Conservation (phyloP, 768 basidiomycete genomes). For the Nidularia sp. region DNA sequence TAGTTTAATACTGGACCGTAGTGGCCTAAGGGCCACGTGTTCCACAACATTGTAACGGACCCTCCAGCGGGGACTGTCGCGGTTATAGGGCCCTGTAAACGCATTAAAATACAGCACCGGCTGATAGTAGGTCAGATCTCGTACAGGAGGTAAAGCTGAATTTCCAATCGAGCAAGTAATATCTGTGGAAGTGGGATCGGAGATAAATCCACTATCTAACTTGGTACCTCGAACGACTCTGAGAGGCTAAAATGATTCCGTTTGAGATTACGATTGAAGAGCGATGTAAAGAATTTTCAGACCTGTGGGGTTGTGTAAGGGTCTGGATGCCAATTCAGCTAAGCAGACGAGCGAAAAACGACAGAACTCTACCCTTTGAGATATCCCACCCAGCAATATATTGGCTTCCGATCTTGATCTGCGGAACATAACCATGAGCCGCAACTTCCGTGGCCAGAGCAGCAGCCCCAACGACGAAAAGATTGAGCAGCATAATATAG, state of each 20-base stretch:
- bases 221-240: constrained; percentile 29
- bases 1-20: constrained; percentile 35
- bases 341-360: background rate
- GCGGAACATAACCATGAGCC: constrained; percentile 31
- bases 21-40: constrained; percentile 34
- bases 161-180: constrained; percentile 36
- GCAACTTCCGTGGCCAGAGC: constrained; percentile 15
- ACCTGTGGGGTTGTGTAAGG: constrained; percentile 28
- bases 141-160: constrained; percentile 26
- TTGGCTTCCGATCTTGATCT: constrained; percentile 24
- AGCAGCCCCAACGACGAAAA: constrained; percentile 8
- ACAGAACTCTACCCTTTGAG: constrained; percentile 14
- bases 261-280: background rate
- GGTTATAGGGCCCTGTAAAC: constrained; percentile 25
- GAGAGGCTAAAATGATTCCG: constrained; percentile 17
- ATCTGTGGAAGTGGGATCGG: constrained; percentile 22
- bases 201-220: constrained; percentile 29
- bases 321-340: constrained; percentile 10
- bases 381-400: constrained; percentile 31
- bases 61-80: constrained; percentile 30
- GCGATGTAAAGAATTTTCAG: background rate
- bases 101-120: background rate
- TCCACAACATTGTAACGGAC: constrained; percentile 29
- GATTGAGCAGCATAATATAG: constrained; percentile 5
- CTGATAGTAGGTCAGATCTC: background rate